These are phyloP conservation scores for Cyberlindnera euphorbiae DNA, from an alignment of 805 yeast species.

Conservation along the genomic window DNA sequence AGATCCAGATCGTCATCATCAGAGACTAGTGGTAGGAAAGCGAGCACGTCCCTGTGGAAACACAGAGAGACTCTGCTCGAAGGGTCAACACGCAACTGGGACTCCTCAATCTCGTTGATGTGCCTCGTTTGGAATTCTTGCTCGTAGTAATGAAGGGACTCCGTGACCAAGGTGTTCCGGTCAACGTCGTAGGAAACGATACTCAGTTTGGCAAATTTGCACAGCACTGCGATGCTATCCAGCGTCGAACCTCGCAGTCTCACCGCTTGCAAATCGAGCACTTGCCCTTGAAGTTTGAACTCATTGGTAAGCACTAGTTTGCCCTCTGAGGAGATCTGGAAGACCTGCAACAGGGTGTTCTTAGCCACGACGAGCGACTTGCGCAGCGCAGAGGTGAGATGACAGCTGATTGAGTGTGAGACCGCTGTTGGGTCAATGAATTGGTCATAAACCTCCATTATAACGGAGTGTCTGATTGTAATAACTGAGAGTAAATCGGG, in stretches of 20 bases:
- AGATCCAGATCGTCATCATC: slow-evolving; percentile 40
- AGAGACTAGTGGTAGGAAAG: slow-evolving; percentile 60
- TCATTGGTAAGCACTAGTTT: slow-evolving; percentile 47
- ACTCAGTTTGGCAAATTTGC: slow-evolving; percentile 74
- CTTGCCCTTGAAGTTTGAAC: slow-evolving; percentile 64
- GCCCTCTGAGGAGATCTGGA: slow-evolving; percentile 17
- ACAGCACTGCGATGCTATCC: slow-evolving; percentile 62
- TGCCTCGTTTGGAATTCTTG: slow-evolving; percentile 50
- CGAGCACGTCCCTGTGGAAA: slow-evolving; percentile 62
- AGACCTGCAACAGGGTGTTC: slow-evolving; percentile 52
- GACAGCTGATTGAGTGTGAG: slow-evolving; percentile 50
- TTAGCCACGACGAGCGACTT: slow-evolving; percentile 65
- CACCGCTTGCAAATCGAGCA: slow-evolving; percentile 51
- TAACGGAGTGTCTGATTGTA: too few relatives aligned
- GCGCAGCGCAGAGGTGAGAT: slow-evolving; percentile 34
- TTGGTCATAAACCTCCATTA: slow-evolving; percentile 78
- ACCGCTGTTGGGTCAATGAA: slow-evolving; percentile 73
- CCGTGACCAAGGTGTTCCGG: slow-evolving; percentile 54
- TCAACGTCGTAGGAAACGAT: slow-evolving; percentile 64
- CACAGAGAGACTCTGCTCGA: slow-evolving; percentile 49
- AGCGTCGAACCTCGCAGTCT: slow-evolving; percentile 43
- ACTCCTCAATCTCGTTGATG: slow-evolving; percentile 32
- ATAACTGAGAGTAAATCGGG: too few relatives aligned
- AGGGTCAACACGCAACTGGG: slow-evolving; percentile 46
- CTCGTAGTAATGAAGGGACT: slow-evolving; percentile 85